A percentile compares a stretch with the other conserved stretches of the same genome.
phyloP scores from a whole-genome alignment of 108 stramenopile genomes.

The Stephanodiscus triporus region DNA sequence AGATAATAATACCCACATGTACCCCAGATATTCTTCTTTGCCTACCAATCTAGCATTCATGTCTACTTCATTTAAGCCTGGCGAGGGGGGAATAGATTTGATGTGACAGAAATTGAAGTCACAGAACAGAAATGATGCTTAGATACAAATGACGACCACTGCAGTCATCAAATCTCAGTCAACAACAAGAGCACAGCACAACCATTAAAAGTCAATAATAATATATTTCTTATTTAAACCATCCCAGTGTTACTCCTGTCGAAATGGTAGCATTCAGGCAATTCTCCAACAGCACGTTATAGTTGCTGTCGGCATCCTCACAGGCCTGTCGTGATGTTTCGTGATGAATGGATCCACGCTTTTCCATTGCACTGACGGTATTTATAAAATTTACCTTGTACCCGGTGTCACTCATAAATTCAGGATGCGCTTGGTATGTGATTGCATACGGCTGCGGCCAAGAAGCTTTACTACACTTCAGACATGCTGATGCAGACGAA shows the following conservation, averaged over 20 bases:
- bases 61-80: too few species aligned
- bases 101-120: too few species aligned
- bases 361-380: constrained; percentile 47
- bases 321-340: constrained; percentile 18
- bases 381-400: constrained; percentile 45
- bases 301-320: constrained; percentile 47
- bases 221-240: constrained; percentile 58
- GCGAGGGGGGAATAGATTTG: too few species aligned
- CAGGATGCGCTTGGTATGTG: constrained; percentile 86
- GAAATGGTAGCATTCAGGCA: constrained; percentile 56
- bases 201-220: too few species aligned
- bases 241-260: constrained; percentile 52
- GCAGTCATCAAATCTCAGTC: too few species aligned
- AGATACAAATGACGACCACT: too few species aligned
- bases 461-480: neutral
- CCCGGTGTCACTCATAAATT: constrained; percentile 56
- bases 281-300: constrained; percentile 41
- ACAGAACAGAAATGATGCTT: too few species aligned
- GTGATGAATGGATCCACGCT: constrained; percentile 36
- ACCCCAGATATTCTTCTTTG: too few species aligned
- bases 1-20: too few species aligned
- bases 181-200: too few species aligned
- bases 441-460: constrained; percentile 56
- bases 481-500: too few species aligned
- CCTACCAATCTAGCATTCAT: too few species aligned